These are phyloP conservation scores for Leptomonas pyrrhocoris DNA, from an alignment of 208 protist genomes.

Conservation along the genomic window DNA sequence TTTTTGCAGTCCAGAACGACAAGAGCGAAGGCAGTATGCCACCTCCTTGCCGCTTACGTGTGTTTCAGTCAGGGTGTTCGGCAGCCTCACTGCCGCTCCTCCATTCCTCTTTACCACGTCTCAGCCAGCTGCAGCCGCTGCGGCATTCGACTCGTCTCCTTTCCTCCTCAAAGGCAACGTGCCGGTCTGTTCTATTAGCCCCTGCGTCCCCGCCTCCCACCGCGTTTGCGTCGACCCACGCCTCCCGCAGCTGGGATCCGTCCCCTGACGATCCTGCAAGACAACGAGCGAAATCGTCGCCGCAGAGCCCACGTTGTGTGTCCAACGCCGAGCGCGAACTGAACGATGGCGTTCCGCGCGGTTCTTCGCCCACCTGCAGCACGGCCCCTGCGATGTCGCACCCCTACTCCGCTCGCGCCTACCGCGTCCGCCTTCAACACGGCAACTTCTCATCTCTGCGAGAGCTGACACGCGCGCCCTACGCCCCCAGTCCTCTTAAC, in stretches of 20 bases:
- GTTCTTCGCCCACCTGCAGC: background rate
- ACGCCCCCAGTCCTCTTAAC: conserved; percentile 57
- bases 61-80: background rate
- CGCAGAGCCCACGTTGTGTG: too few relatives aligned
- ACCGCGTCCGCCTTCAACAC: conserved; percentile 52
- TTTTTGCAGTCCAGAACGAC: background rate
- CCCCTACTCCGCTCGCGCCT: conserved; percentile 54
- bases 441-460: conserved; percentile 52
- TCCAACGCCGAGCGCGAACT: background rate
- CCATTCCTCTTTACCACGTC: background rate
- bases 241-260: conserved; percentile 7
- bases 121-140: background rate
- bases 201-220: background rate
- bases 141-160: background rate
- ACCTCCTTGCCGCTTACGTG: background rate
- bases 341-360: background rate
- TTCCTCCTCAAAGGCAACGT: background rate
- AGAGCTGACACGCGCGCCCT: conserved; percentile 60
- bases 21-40: background rate
- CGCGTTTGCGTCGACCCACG: conserved; percentile 15
- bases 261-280: background rate
- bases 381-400: conserved; percentile 1
- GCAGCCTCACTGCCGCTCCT: background rate
- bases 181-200: background rate
- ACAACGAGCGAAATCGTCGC: background rate